phyloP scores from a whole-genome alignment of 768 basidiomycete species.

The Suillus subalutaceus region DNA sequence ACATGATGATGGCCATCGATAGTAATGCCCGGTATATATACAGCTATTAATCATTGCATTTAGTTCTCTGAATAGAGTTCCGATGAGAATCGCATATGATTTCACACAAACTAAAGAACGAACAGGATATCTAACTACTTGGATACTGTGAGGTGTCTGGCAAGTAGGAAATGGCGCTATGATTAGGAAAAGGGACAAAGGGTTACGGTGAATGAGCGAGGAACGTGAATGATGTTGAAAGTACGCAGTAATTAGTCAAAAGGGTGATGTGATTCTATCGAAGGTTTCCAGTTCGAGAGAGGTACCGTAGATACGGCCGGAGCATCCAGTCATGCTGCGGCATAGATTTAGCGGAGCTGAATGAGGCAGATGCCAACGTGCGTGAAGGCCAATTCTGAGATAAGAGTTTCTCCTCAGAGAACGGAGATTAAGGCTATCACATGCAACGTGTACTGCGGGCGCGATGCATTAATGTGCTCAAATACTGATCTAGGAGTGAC shows the following conservation, averaged over 20 bases:
- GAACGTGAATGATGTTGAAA: not conserved
- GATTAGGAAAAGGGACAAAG: not conserved
- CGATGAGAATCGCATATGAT: too few relatives aligned
- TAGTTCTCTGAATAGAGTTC: not conserved
- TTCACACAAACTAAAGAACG: not conserved
- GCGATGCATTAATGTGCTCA: conserved; percentile 61
- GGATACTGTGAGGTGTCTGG: too few relatives aligned
- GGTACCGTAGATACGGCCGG: conserved; percentile 81
- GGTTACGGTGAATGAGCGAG: not conserved
- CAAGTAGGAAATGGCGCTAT: not conserved
- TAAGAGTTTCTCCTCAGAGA: conserved; percentile 71
- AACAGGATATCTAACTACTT: too few relatives aligned
- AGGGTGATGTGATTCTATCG: not conserved
- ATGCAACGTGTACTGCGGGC: conserved; percentile 46
- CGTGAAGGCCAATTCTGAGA: conserved; percentile 69
- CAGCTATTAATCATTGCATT: not conserved
- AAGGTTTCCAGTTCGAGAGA: conserved; percentile 54
- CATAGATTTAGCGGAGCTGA: conserved; percentile 88
- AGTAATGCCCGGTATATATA: not conserved
- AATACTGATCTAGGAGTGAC: conserved; percentile 54
- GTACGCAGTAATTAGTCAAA: not conserved
- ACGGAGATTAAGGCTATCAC: conserved; percentile 61
- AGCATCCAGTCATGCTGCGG: conserved; percentile 88
- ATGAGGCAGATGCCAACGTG: conserved; percentile 93
- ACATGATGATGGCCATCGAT: not conserved